Evolutionary conservation across 78 protist genomes (phyloP), one percentile per base, ranked within the genome.

Genomic region (Dictyostelium capitatum): DNA sequence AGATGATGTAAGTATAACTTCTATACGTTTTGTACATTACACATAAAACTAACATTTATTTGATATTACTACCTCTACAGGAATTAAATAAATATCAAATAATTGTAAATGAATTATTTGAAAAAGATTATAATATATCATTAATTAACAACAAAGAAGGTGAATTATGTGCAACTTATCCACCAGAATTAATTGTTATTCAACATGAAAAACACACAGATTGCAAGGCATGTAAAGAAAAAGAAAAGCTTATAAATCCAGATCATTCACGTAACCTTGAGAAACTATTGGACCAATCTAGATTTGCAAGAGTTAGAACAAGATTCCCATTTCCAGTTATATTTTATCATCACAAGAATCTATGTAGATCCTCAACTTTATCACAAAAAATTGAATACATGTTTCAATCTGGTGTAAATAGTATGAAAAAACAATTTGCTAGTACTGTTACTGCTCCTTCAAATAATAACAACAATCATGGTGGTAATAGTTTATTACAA

Each of bases 361-460:
- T 89, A 23, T 89, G 94, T 89, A 70, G 94, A 65, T 89, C 94
- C 0, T 89, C 94, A 0, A 89, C 94, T 17, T 59, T 89, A 14
- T 89, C 94, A 19, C 79, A 89, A 65, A 89, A 89, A 48, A 72
- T 89, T 23, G 94, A 89, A 43, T 89, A 73, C 50, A 89, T 81
- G 89, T 48, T 89, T 48, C 94, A 89, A 73, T 51, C 94, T 15
- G 94, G 94, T 78, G 94, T 89, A n/a, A 89, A 89, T 79, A 54
- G 75, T 15, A 74, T 89, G 89, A 89, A 89, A 64, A 81, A 89
- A 46, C 90, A 80, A 65, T 80, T 89, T 23, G 12, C 54, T 41
- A 37, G 72, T 19, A 54, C 82, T 23, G 59, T 41, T 37, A 4
- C 51, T 37, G 0, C 51, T 10, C 41, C 54, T 32, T 50, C 75